These are phyloP conservation scores for Patellifolia procumbens DNA, from an alignment of 179 eudicot species.

Conservation along the genomic window DNA sequence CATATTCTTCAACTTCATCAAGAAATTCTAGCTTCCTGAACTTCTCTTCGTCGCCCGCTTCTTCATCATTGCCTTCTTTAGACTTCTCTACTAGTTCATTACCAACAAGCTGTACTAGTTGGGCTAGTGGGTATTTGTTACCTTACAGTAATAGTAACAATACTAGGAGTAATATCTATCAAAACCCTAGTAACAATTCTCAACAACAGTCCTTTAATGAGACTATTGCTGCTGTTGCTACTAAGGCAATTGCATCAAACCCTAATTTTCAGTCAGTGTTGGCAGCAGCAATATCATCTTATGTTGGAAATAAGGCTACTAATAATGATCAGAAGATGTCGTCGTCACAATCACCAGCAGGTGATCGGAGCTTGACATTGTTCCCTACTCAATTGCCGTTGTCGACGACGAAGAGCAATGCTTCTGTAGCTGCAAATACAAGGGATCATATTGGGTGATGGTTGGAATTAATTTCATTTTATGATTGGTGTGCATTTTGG, in stretches of 20 bases:
- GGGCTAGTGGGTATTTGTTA: constrained; percentile 29
- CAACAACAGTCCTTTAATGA: constrained; percentile 54
- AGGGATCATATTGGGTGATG: constrained; percentile 1
- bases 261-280: constrained; percentile 68
- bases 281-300: constrained; percentile 62
- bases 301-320: constrained; percentile 40
- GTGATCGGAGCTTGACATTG: constrained; percentile 28
- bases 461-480: background rate
- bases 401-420: constrained; percentile 17
- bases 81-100: constrained; percentile 25
- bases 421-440: constrained; percentile 18
- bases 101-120: constrained; percentile 18
- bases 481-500: constrained; percentile 3
- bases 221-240: constrained; percentile 45
- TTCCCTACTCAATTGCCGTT: constrained; percentile 23
- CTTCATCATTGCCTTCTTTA: constrained; percentile 25
- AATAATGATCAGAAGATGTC: constrained; percentile 12
- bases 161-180: constrained; percentile 17
- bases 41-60: constrained; percentile 22
- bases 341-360: constrained; percentile 12
- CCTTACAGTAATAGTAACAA: constrained; percentile 12
- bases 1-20: constrained; percentile 1
- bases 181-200: constrained; percentile 27
- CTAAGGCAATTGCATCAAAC: constrained; percentile 67
- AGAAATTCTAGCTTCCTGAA: constrained; percentile 33